Percentiles rank a stretch among this genome's conserved stretches.
phyloP scores from a whole-genome alignment of 176 grass and related monocot genomes.

The Alloteropsis semialata region DNA sequence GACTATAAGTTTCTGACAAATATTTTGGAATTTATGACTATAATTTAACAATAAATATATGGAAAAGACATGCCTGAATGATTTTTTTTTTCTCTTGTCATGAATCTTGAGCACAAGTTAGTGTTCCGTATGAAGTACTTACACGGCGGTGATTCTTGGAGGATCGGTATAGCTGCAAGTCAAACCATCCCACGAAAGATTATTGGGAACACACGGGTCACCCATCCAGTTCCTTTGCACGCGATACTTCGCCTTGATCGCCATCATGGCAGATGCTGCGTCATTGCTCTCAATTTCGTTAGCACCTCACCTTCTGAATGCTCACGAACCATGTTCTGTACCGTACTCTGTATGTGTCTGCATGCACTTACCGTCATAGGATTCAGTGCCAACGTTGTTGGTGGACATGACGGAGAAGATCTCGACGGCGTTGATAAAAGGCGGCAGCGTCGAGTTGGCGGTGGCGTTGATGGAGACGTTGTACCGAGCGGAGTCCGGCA shows the following conservation, averaged over 20 bases:
- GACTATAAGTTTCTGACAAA: too few relatives aligned
- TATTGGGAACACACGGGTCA: slow-evolving; percentile 50
- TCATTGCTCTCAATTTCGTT: slow-evolving; percentile 34
- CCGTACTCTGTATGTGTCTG: too few relatives aligned
- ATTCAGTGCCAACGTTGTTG: slow-evolving; percentile 22
- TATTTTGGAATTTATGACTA: too few relatives aligned
- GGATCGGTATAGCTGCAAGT: slow-evolving; percentile 43
- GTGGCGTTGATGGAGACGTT: slow-evolving; percentile 33
- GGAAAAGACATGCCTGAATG: too few relatives aligned
- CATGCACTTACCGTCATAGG: slow-evolving; percentile 44
- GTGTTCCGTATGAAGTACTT: background rate
- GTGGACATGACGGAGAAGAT: slow-evolving; percentile 25
- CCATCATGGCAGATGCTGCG: slow-evolving; percentile 52
- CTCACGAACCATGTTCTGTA: too few relatives aligned
- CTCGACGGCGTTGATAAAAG: slow-evolving; percentile 45
- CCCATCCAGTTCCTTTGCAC: slow-evolving; percentile 57
- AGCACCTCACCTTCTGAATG: too few relatives aligned
- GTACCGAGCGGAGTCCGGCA: background rate
- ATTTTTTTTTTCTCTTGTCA: too few relatives aligned
- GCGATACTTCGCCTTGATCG: slow-evolving; percentile 41
- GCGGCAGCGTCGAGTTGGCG: slow-evolving; percentile 43
- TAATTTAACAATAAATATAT: too few relatives aligned
- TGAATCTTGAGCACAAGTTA: too few relatives aligned
- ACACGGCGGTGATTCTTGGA: slow-evolving; percentile 45
- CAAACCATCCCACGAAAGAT: slow-evolving; percentile 44